Conservation (phyloP, 805 yeast species). For the Suhomyces kilbournensis region DNA sequence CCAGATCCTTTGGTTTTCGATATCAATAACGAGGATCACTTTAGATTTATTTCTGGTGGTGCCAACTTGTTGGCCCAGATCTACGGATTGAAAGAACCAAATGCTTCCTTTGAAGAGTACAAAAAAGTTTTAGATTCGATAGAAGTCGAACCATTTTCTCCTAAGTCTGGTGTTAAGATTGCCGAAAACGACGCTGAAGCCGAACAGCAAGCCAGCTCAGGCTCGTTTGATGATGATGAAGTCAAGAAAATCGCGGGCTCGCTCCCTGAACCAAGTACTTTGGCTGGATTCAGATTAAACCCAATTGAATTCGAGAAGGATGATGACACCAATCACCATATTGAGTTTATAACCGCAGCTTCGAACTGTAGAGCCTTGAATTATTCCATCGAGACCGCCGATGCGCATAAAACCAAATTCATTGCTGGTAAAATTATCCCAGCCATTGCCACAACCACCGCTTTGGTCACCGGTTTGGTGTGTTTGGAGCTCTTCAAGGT, state of each 20-base stretch:
- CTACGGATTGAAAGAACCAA: slow-evolving; percentile 82
- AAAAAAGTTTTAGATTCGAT: slow-evolving; percentile 49
- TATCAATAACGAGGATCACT: slow-evolving; percentile 70
- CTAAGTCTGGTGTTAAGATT: slow-evolving; percentile 72
- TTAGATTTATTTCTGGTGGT: slow-evolving; percentile 79
- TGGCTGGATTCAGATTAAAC: slow-evolving; percentile 81
- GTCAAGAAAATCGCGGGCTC: slow-evolving; percentile 67
- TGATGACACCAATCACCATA: slow-evolving; percentile 95
- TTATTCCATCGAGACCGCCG: slow-evolving; percentile 85
- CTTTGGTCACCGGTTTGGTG: slow-evolving; percentile 91
- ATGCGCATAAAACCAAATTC: slow-evolving; percentile 85
- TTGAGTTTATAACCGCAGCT: slow-evolving; percentile 92
- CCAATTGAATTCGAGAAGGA: slow-evolving; percentile 98
- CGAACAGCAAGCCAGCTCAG: slow-evolving; percentile 50
- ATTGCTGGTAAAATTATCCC: slow-evolving; percentile 99
- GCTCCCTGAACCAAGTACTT: slow-evolving; percentile 82
- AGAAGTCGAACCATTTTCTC: slow-evolving; percentile 56
- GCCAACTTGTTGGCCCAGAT: slow-evolving; percentile 90
- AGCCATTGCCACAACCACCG: slow-evolving; percentile 99
- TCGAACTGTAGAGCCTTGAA: slow-evolving; percentile 94
- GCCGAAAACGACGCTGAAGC: slow-evolving; percentile 87
- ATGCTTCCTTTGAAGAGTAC: slow-evolving; percentile 50
- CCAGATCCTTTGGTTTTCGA: slow-evolving; percentile 85
- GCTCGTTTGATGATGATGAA: slow-evolving; percentile 55
- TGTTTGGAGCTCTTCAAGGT: slow-evolving; percentile 91